Evolutionary conservation across 1,284 basidiomycete genomes (phyloP), one percentile per base, ranked within the genome.

Genomic region (Inonotus obliquus): DNA sequence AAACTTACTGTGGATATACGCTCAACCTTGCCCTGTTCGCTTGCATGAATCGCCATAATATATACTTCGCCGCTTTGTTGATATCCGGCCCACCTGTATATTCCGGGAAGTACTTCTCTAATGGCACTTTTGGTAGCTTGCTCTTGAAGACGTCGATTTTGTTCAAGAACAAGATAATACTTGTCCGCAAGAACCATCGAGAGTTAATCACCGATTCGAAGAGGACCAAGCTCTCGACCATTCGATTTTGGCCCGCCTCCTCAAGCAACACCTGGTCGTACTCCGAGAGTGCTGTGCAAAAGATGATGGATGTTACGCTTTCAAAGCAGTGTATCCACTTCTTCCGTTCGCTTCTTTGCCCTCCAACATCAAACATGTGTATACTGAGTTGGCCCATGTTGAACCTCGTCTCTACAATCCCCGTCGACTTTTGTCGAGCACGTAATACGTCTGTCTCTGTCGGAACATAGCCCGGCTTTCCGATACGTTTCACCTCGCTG

Each of bases 11-110:
- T 1, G 94, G 94, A 74, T 97, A 97, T 13, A 97, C 90, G 63
- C 89, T 92, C 64, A 97, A 73, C 59, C 90, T 77, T 37, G 93
- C 93, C 29, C 94, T 79, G 71, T 99, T 99, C 49, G 92, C 91
- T 74, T 97, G 94, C 78, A 96, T 97, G 68, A 98, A 98, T 66
- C 93, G 80, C 96, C 96, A 98, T 23, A 99, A 77, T 64, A 98
- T 97, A 71, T 96, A 99, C 72, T 98, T 98, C 2, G 96, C 94
- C 1, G 94, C 96, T 75, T 98, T 98, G 80, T 97, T 97, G 73
- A 98, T 92, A 70, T 98, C 95, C 7, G 89, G 75, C 0, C 96
- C 96, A 39, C 93, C 92, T 0, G 93, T 93, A 75, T 98, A 99
- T 70, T 98, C 96, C 1, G 94, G 89, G 74, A 98, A 98, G 74